Evolutionary conservation across 805 yeast species (phyloP).

Genomic region (Yarrowia yakushimensis): DNA sequence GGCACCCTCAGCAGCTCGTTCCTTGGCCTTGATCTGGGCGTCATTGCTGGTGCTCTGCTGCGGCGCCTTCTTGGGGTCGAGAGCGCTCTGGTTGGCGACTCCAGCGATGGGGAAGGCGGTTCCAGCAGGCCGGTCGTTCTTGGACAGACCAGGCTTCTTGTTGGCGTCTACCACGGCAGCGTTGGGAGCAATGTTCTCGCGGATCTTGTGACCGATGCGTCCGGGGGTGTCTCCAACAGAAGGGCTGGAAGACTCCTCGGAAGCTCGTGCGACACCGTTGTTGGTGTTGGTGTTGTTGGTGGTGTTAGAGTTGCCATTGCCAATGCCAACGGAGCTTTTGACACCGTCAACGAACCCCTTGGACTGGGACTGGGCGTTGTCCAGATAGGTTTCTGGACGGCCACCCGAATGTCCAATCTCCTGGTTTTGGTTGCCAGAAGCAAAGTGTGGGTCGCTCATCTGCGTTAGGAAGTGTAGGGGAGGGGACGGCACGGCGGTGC

Average conservation of each 20-base stretch:
- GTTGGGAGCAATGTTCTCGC: constrained; percentile 18
- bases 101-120: constrained; percentile 36
- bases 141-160: constrained; percentile 33
- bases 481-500: too few species aligned
- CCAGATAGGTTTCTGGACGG: constrained; percentile 22
- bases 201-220: constrained; percentile 18
- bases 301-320: background rate
- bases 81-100: constrained; percentile 32
- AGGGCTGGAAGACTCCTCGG: background rate
- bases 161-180: constrained; percentile 35
- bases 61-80: constrained; percentile 29
- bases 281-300: background rate
- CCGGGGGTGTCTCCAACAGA: constrained; percentile 20
- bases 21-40: background rate
- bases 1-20: constrained; percentile 5
- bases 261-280: background rate
- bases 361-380: constrained; percentile 1
- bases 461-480: background rate
- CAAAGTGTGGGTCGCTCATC: constrained; percentile 25
- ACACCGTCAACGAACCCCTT: constrained; percentile 7
- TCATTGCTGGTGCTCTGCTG: background rate
- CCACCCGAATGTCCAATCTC: constrained; percentile 1
- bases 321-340: background rate
- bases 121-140: constrained; percentile 33
- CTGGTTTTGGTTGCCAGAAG: constrained; percentile 23